These are phyloP conservation scores for Staphylotrichum longicolle DNA, from an alignment of 495 filamentous ascomycete genomes.

Conservation along the genomic window DNA sequence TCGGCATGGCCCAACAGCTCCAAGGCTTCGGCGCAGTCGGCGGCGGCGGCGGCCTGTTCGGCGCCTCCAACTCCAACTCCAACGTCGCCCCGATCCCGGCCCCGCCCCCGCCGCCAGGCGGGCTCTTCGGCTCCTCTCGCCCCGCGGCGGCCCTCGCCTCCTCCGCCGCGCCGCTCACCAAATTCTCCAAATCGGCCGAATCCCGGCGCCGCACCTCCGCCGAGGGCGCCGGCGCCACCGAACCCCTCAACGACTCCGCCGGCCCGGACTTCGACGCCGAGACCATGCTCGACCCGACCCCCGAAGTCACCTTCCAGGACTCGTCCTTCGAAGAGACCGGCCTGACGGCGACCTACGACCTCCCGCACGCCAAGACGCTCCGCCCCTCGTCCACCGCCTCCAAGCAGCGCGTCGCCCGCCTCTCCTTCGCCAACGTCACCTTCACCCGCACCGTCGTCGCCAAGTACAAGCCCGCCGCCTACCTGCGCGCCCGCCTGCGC, in stretches of 20 bases:
- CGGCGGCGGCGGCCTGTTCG: background rate
- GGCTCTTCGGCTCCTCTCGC: background rate
- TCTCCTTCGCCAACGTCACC: constrained; percentile 41
- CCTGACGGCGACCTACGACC: constrained; percentile 61
- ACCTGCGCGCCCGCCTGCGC: constrained; percentile 61
- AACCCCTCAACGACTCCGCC: background rate
- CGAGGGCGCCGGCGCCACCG: background rate
- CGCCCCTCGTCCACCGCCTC: constrained; percentile 40
- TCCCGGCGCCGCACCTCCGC: background rate
- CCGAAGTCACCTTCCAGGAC: constrained; percentile 42
- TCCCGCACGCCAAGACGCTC: constrained; percentile 53
- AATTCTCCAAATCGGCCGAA: background rate
- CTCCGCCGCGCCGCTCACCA: background rate
- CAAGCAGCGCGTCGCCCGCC: constrained; percentile 49
- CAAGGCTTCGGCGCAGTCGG: too few relatives aligned
- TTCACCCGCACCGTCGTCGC: constrained; percentile 60
- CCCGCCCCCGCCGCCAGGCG: background rate
- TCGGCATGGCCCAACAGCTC: too few relatives aligned
- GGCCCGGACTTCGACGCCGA: constrained; percentile 25
- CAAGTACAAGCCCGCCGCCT: constrained; percentile 64
- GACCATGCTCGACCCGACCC: constrained; percentile 32
- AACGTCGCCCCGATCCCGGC: too few relatives aligned
- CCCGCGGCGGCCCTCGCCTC: background rate
- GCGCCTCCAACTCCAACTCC: background rate
- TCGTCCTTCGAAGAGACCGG: constrained; percentile 51